Percentiles rank a stretch among this genome's conserved stretches.
Conservation (phyloP, 768 basidiomycete genomes). For the Boletus insuetus region DNA sequence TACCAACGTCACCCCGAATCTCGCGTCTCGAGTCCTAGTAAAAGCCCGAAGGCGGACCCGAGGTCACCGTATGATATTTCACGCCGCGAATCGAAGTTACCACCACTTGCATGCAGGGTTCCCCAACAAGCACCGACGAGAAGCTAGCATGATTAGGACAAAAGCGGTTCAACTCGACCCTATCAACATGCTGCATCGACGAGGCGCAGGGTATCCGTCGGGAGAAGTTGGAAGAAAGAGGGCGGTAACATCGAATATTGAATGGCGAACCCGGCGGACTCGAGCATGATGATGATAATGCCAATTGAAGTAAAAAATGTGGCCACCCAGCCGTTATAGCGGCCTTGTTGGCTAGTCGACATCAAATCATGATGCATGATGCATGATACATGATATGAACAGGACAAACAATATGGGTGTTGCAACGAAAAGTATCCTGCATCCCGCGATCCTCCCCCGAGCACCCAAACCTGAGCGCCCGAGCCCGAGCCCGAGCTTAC, state of each 20-base stretch:
- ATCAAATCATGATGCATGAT: too few relatives aligned
- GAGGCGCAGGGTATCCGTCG: constrained; percentile 9
- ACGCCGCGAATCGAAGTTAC: too few relatives aligned
- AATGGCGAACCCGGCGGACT: too few relatives aligned
- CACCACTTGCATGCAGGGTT: background rate
- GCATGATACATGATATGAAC: too few relatives aligned
- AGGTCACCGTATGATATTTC: background rate
- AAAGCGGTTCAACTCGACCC: constrained; percentile 14
- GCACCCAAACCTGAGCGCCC: constrained; percentile 1
- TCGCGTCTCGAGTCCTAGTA: background rate
- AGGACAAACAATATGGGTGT: background rate
- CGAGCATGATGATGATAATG: too few relatives aligned
- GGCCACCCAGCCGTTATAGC: too few relatives aligned
- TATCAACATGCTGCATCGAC: constrained; percentile 25
- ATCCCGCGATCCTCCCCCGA: constrained; percentile 3
- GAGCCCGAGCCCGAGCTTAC: too few relatives aligned
- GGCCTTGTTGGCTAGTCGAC: too few relatives aligned
- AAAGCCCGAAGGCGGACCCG: constrained; percentile 1
- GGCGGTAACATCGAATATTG: too few relatives aligned
- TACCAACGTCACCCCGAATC: constrained; percentile 3
- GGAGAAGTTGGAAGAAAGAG: too few relatives aligned
- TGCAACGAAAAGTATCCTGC: background rate
- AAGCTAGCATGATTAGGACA: background rate
- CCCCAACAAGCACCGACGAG: too few relatives aligned
- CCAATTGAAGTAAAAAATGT: too few relatives aligned